Conservation (phyloP, 176 grass and related monocot species). For the bread wheat (Triticum aestivum) region IWGSC_CS_RefSeq_v2.1 NC_057813.1:219113105-219113604, state of each 20-base stretch:
- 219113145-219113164: constrained; percentile 11
- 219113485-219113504: background rate
- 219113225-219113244: background rate
- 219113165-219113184: background rate
- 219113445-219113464: background rate
- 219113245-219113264: constrained; percentile 15
- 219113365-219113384: constrained; percentile 2
- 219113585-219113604: background rate
- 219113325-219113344: background rate
- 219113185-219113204: background rate
- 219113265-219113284: background rate
- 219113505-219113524: background rate
- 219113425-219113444: background rate
- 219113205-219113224: constrained; percentile 4
- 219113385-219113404: background rate
- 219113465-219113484: background rate
- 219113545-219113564: background rate
- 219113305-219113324: constrained; percentile 22
- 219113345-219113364: background rate
- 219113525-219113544: background rate
- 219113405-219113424: background rate
- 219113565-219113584: background rate
- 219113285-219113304: background rate
- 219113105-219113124: constrained; percentile 13
- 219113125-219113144: background rate